These are phyloP conservation scores for Fusarium fujikuroi DNA, from an alignment of 2,329 filamentous ascomycete genomes.

Conservation along the genomic window DNA sequence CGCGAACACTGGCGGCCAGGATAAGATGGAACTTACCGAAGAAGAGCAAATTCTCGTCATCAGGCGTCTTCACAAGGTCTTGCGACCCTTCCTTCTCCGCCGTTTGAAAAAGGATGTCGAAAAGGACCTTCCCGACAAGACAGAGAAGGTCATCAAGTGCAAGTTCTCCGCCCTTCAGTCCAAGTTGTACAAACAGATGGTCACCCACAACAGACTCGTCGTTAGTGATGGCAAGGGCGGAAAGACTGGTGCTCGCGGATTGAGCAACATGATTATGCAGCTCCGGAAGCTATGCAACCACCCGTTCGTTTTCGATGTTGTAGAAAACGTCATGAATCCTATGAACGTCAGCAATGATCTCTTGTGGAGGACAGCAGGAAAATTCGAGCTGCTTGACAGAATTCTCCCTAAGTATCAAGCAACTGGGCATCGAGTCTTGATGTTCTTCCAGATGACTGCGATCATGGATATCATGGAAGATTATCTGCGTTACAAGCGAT, in stretches of 20 bases:
- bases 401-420: constrained; percentile 92
- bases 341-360: constrained; percentile 88
- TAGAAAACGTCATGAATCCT: constrained; percentile 98
- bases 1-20: constrained; percentile 95
- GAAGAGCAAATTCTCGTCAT: constrained; percentile 99
- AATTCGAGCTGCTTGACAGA: constrained; percentile 95
- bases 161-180: constrained; percentile 95
- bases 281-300: constrained; percentile 98
- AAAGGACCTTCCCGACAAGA: constrained; percentile 98
- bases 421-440: constrained; percentile 93
- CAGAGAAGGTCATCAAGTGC: constrained; percentile 99
- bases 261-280: constrained; percentile 99
- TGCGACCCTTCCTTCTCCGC: constrained; percentile 95
- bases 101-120: constrained; percentile 99
- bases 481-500: constrained; percentile 84
- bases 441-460: constrained; percentile 99
- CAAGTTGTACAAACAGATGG: constrained; percentile 96
- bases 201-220: constrained; percentile 92
- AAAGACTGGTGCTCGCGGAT: constrained; percentile 90
- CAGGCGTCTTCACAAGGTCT: constrained; percentile 96
- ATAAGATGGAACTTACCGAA: constrained; percentile 99
- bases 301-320: constrained; percentile 97
- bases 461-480: constrained; percentile 99
- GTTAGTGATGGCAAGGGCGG: constrained; percentile 96
- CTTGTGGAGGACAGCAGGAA: constrained; percentile 94